Evolutionary conservation across 345 rosid species (phyloP), one percentile per base, ranked within the genome.

Genomic region (Ricinus communis): DNA sequence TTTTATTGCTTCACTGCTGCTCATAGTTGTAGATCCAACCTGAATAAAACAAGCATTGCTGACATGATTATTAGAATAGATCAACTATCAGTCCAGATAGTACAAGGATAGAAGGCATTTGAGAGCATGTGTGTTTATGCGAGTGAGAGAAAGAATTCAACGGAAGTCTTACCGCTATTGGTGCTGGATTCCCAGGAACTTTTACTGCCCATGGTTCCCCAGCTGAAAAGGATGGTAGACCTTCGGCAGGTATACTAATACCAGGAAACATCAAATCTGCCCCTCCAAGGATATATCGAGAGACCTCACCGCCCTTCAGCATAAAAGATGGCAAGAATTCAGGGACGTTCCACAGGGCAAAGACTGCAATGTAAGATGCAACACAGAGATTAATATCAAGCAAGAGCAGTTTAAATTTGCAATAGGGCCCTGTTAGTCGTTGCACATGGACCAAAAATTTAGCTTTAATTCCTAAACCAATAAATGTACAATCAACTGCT

Each of bases 181-280:
- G 96, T 43, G 97, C 93, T 14, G 77, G 79, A 78, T 95, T 95
- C 15, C 97, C 96, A 41, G 99, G 99, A 73, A 95, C 99, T 83
- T 87, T 92, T 11, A 95, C 89, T 5, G 97, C 85, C 97, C 99
- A 95, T 45, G 82, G 74, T 71, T 95, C 99, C 43, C 99, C 97
- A 3, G 90, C 85, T 33, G 55, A 71, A 81, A 95, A 95, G 24
- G 88, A 78, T 27, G 89, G 87, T 45, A 89, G 77, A 61, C 97
- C 99, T 78, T 90, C 85, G 14, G 85, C 71, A 62, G 87, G 86
- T 51, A 95, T 71, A 74, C 64, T 82, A 68, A 92, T 90, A 53
- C 99, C 99, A 38, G 99, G 99, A 75, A 88, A 92, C 97, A 95
- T 92, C 87, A 95, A 85, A 83, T 95, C 99, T 31, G 99, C 99